A percentile compares a stretch with the other conserved stretches of the same genome.
phyloP scores from a whole-genome alignment of 345 rosid genomes.

The Citrus unshiu region DNA sequence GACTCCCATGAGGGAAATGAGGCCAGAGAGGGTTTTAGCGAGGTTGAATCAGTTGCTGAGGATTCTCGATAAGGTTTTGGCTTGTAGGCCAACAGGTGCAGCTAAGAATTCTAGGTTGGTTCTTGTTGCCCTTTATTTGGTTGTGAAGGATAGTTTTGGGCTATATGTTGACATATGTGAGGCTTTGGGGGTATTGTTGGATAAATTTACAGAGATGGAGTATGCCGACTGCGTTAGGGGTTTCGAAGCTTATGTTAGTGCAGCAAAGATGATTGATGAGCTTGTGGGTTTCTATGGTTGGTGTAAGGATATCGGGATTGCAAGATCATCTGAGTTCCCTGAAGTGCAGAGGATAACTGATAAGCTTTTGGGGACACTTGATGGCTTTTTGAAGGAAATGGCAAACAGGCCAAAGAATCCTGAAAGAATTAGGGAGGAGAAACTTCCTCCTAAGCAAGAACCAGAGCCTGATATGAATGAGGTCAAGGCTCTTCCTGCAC shows the following conservation, averaged over 20 bases:
- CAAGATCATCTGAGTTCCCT: slow-evolving; percentile 86
- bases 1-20: slow-evolving; percentile 79
- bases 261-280: slow-evolving; percentile 88
- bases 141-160: slow-evolving; percentile 85
- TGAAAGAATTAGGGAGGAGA: slow-evolving; percentile 44
- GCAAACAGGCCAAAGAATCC: slow-evolving; percentile 66
- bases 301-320: slow-evolving; percentile 85
- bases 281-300: slow-evolving; percentile 64
- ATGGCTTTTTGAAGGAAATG: slow-evolving; percentile 78
- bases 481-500: slow-evolving; percentile 81
- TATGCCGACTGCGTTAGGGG: slow-evolving; percentile 75
- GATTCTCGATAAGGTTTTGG: slow-evolving; percentile 67
- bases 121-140: slow-evolving; percentile 57
- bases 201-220: slow-evolving; percentile 83
- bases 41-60: slow-evolving; percentile 66
- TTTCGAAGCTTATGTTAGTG: slow-evolving; percentile 78
- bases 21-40: slow-evolving; percentile 65
- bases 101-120: slow-evolving; percentile 79
- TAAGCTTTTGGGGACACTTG: slow-evolving; percentile 75
- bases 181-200: slow-evolving; percentile 76
- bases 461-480: slow-evolving; percentile 64
- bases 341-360: slow-evolving; percentile 86
- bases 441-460: slow-evolving; percentile 35
- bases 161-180: slow-evolving; percentile 78
- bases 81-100: slow-evolving; percentile 69